These are phyloP conservation scores for Pyrenophora seminiperda DNA, from an alignment of 2,329 filamentous ascomycete species.

Conservation along the genomic window DNA sequence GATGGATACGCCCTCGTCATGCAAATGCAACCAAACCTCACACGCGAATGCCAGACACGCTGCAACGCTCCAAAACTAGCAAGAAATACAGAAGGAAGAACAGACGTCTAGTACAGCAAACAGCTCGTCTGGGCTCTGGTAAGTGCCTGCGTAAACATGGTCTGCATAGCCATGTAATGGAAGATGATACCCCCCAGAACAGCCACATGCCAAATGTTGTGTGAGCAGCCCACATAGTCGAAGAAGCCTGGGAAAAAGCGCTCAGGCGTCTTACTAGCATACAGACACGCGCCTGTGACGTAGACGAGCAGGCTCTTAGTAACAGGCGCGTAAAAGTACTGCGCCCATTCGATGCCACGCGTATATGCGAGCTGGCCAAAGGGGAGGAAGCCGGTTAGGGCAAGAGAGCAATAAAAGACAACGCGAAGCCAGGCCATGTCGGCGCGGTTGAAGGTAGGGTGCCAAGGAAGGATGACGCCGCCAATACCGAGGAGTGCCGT, in stretches of 20 bases:
- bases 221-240: conserved; percentile 92
- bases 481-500: conserved; percentile 82
- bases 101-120: conserved; percentile 33
- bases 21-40: conserved; percentile 9
- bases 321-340: conserved; percentile 87
- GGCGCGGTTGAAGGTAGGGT: conserved; percentile 87
- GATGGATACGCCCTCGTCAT: background rate
- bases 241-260: conserved; percentile 91
- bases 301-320: conserved; percentile 87
- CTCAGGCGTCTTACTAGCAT: conserved; percentile 91
- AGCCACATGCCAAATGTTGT: conserved; percentile 97
- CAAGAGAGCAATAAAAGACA: conserved; percentile 86
- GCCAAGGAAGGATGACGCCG: conserved; percentile 93
- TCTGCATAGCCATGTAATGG: conserved; percentile 94
- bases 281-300: conserved; percentile 80
- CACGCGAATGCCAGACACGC: conserved; percentile 8
- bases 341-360: conserved; percentile 78
- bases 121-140: conserved; percentile 41
- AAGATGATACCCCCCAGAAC: conserved; percentile 96
- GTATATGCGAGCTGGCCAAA: conserved; percentile 81
- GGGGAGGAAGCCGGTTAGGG: conserved; percentile 85
- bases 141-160: conserved; percentile 74
- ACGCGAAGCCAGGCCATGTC: conserved; percentile 95
- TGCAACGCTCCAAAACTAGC: background rate
- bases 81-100: background rate